A percentile compares a stretch with the other conserved stretches of the same genome.
Evolutionary conservation across 306 rosid species (phyloP).

Genomic region (Malus domestica): ASM211411v1 NC_041800.1:31312233-31312732

Average conservation of each 20-base stretch:
- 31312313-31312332: conserved; percentile 1
- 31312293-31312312: neutral
- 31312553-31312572: conserved; percentile 57
- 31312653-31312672: conserved; percentile 30
- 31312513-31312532: too few relatives aligned
- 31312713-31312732: conserved; percentile 13
- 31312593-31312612: conserved; percentile 55
- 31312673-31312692: conserved; percentile 51
- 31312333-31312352: conserved; percentile 14
- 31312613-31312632: conserved; percentile 43
- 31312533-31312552: neutral
- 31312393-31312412: conserved; percentile 9
- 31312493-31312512: too few relatives aligned
- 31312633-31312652: conserved; percentile 44
- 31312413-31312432: conserved; percentile 16
- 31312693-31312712: conserved; percentile 39
- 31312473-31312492: too few relatives aligned
- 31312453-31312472: neutral
- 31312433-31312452: neutral
- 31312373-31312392: conserved; percentile 10
- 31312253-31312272: conserved; percentile 18
- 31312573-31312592: conserved; percentile 51
- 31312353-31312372: conserved; percentile 4
- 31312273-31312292: conserved; percentile 3
- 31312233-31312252: neutral